Base-by-base conservation (phyloP, 192 early-diverging fungal genomes). In the Umbelopsis isabellina region DNA sequence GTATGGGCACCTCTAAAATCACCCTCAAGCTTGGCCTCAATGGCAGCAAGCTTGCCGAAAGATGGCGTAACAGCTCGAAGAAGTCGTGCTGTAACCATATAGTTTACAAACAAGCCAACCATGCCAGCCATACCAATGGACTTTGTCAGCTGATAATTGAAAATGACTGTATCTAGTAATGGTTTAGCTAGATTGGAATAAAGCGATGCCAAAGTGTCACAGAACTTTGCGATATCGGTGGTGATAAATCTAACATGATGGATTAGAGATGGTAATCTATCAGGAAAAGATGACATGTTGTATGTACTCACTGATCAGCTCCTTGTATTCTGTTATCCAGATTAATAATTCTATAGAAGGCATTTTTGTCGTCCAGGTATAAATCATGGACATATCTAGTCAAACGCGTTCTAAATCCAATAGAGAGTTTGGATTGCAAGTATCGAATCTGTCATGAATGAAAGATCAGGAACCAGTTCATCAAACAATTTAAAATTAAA, bases 111-210 rank as follows among this genome's bases (percentile, higher is more conserved):
- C 50, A 96, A 83, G 30, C 90, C 90, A 66, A 95, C 85, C 76
- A 95, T 85, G 45, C 93, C 90, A 48, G 91, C 89, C 48, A 90
- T 79, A 65, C 97, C 98, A 70, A 98, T 90, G 67, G 87, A 92
- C 35, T 90, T 85, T n/a, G 91, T 88, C 64, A 98, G 85, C 76
- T 96, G 94, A 71, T 90, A 87, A 83, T 97, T 98, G 87, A 93
- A 99, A 65, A 98, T 90, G 47, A 97, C 78, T 35, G 91, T 93
- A 79, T 99, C 98, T 45, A 99, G 82, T 53, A 95, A 81, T 9
- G 98, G 98, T 76, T 99, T 99, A 69, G 93, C 94, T 68, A 97
- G 80, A 79, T 98, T 97, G 48, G 93, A 95, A 84, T 99, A 99
- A 7, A 99, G 83, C 53, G 90, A 91, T n/a, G 94, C 83, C 27